Evolutionary conservation across 2,329 filamentous ascomycete species (phyloP), one percentile per base, ranked within the genome.

Genomic region (Didymella glomerata): DNA sequence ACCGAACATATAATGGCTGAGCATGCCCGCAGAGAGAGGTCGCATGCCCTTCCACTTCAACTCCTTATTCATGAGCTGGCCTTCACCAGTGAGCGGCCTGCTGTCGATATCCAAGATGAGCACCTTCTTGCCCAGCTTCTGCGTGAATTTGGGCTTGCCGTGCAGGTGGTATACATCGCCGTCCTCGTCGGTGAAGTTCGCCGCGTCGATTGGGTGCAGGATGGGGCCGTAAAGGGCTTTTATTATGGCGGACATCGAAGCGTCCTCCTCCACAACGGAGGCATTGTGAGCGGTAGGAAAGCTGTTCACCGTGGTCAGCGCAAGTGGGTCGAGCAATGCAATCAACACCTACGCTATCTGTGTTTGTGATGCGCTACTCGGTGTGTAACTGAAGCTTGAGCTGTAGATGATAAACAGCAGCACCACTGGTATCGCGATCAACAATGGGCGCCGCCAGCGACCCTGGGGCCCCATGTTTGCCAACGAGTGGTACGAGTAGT

Each of bases 1-100:
- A 75, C 72, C 73, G 49, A 74, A 77, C 67, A 76, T 75, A 62
- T 76, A 77, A 57, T 77, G 75, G 48, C 72, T 74, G 30, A 77
- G 68, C 75, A 77, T 77, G 45, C 75, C 75, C 14, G 75, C 74
- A 22, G 73, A 73, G 30, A 76, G 68, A 34, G 73, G 68, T 22
- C 73, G 70, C 68, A 77, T 75, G 56, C 69, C 68, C 60, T 76
- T 75, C 75, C 75, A 77, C 48, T 75, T 72, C 45, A 77, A 58
- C 22, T 76, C 63, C 40, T 70, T 45, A 57, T 74, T 72, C 74
- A 77, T 76, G 49, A 77, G 64, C 62, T 77, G 72, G 10, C 74
- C 75, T 24, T 70, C 56, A 11, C 68, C 71, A 1, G 66, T 71
- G 62, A 77, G 63, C 49, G 75, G 70, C 55, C 75, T 65, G 63